Evolutionary conservation across 805 yeast species (phyloP), one percentile per base, ranked within the genome.

Genomic region (Brettanomyces nanus): DNA sequence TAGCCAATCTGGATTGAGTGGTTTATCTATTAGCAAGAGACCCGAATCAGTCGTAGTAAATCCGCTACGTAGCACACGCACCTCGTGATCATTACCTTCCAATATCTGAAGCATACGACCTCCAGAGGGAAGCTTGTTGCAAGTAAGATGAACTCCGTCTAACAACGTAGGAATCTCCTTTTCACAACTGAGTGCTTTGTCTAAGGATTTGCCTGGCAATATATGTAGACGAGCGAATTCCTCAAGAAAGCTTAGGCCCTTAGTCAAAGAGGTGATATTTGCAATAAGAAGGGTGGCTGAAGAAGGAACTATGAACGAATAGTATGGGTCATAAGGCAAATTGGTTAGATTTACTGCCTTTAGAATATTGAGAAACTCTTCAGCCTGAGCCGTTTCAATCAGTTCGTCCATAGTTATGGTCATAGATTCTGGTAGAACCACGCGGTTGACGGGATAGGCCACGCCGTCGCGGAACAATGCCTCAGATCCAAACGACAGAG

Each of bases 391-490:
- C 0, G 83, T 66, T 3, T 51, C 51, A 6, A 86, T 60, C 37
- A 89, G 64, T 38, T 85, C 80, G 3, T 42, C 33, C 9, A 80
- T 56, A 0, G 77, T 51, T 3, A 89, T 70, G 5, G 65, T 54
- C 22, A 89, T 55, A 19, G 62, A 56, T 0, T 61, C 54, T 0
- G 96, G 95, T 13, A 84, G 59, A 3, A 73, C 45, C 1, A 84
- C 63, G 4, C 68, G 56, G 27, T 69, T 62, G 10, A 83, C 62
- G 1, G 89, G 77, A 53, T 85, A 95, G 1, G 83, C 74, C 0
- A 89, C 95, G 1, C 97, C 97, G 54, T 83, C 81, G 45, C 74
- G 77, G 54, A 84, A 89, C 11, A 89, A 52, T 5, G 85, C 70
- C 53, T 89, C 96, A 1, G 74, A 59, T 41, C 73, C 68, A 37